A percentile compares a stretch with the other conserved stretches of the same genome.
Evolutionary conservation across 768 basidiomycete genomes (phyloP).

Genomic region (Lactarius akahatsu): DNA sequence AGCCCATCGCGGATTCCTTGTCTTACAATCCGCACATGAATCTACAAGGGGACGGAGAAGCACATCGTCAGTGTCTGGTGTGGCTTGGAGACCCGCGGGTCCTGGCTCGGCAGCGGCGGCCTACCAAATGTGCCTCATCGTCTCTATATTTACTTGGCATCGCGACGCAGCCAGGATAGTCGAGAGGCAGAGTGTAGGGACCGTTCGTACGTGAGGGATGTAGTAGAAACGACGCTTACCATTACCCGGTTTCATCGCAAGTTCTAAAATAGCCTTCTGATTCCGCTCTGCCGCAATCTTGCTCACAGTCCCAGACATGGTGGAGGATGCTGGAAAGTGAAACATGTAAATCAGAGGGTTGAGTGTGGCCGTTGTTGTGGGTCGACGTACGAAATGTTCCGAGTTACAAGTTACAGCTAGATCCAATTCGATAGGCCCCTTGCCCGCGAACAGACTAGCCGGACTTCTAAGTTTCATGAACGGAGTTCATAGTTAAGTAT

Average conservation of each 20-base stretch:
- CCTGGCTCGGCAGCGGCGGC: slow-evolving; percentile 4
- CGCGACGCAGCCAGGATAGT: neutral
- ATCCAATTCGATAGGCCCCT: too few relatives aligned
- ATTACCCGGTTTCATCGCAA: slow-evolving; percentile 24
- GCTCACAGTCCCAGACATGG: slow-evolving; percentile 24
- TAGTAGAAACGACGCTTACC: slow-evolving; percentile 13
- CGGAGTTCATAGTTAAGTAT: too few relatives aligned
- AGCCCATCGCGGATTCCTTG: slow-evolving; percentile 87
- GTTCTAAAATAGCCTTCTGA: slow-evolving; percentile 25
- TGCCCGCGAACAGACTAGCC: too few relatives aligned
- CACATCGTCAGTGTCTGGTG: slow-evolving; percentile 8
- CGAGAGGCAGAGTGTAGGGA: neutral
- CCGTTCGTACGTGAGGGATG: neutral
- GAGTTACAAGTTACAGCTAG: neutral
- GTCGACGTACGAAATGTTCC: neutral
- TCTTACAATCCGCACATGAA: slow-evolving; percentile 88
- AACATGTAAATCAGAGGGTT: neutral
- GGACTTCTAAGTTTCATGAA: too few relatives aligned
- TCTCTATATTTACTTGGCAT: neutral
- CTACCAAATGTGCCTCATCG: slow-evolving; percentile 6
- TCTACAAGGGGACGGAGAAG: slow-evolving; percentile 46
- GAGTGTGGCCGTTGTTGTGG: slow-evolving; percentile 1
- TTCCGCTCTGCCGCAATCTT: slow-evolving; percentile 26
- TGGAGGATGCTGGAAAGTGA: neutral
- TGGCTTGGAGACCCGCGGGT: neutral